Evolutionary conservation across 768 basidiomycete genomes (phyloP).

Genomic region (Russula vinacea): DNA sequence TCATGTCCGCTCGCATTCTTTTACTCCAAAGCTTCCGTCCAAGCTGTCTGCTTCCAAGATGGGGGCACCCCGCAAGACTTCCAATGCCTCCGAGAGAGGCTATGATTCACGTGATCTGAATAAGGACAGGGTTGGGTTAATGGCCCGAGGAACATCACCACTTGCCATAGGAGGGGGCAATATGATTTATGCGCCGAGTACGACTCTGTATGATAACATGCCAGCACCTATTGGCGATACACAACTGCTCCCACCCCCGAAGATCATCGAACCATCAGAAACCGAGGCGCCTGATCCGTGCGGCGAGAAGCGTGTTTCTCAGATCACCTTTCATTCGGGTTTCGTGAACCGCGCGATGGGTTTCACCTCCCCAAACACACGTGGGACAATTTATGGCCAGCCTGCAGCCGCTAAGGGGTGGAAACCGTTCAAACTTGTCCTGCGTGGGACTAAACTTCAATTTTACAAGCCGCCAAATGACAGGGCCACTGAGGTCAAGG

Average conservation of each 20-base stretch:
- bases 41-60: conserved; percentile 59
- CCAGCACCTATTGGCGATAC: conserved; percentile 32
- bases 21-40: conserved; percentile 67
- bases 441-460: conserved; percentile 81
- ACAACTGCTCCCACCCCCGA: conserved; percentile 49
- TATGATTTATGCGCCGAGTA: conserved; percentile 24
- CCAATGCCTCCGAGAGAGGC: conserved; percentile 29
- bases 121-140: conserved; percentile 3
- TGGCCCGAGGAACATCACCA: conserved; percentile 34
- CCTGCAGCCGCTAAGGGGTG: conserved; percentile 54
- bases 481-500: conserved; percentile 57
- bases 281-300: conserved; percentile 34
- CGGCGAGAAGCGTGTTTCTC: conserved; percentile 60
- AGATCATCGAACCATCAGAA: conserved; percentile 43
- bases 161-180: conserved; percentile 35
- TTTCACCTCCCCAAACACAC: conserved; percentile 40
- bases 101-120: conserved; percentile 4
- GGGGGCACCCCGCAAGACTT: conserved; percentile 47
- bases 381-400: conserved; percentile 33
- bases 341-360: conserved; percentile 70
- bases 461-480: conserved; percentile 85
- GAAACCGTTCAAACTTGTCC: conserved; percentile 82
- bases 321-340: conserved; percentile 71
- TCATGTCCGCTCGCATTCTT: conserved; percentile 65
- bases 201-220: conserved; percentile 26